A percentile compares a stretch with the other conserved stretches of the same genome.
These are phyloP conservation scores for Novymonas esmeraldas DNA, from an alignment of 208 protist genomes.

Conservation along the genomic window DNA sequence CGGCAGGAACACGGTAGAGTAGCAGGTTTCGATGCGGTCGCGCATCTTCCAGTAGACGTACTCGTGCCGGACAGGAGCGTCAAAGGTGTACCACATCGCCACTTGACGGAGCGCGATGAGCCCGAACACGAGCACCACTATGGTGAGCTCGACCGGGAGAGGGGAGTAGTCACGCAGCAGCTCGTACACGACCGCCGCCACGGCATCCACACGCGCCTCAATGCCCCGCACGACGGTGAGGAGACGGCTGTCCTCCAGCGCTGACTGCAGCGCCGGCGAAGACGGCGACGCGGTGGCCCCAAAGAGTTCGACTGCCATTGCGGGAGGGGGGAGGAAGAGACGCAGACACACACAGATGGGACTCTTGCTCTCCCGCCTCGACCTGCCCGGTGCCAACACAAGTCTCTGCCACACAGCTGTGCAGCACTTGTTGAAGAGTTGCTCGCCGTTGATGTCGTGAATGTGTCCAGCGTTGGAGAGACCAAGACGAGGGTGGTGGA, in stretches of 20 bases:
- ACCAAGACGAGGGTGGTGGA: too few species aligned
- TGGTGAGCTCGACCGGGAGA: slow-evolving; percentile 9
- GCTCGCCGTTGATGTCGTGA: too few species aligned
- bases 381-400: too few species aligned
- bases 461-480: too few species aligned
- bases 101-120: slow-evolving; percentile 15
- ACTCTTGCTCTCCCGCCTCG: too few species aligned
- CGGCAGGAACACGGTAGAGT: background rate
- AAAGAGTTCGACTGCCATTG: background rate
- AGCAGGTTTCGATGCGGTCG: slow-evolving; percentile 11
- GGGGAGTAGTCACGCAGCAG: slow-evolving; percentile 9
- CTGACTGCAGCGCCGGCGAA: background rate
- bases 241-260: slow-evolving; percentile 1
- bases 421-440: too few species aligned
- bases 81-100: slow-evolving; percentile 2
- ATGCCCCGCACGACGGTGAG: background rate
- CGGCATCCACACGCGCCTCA: slow-evolving; percentile 12
- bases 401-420: too few species aligned
- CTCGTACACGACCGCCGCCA: background rate
- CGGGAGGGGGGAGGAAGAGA: slow-evolving; percentile 3
- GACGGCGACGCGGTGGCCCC: background rate
- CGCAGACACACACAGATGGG: background rate
- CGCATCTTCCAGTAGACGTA: slow-evolving; percentile 29
- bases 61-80: background rate
- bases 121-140: slow-evolving; percentile 6